Conservation (phyloP, 192 early-diverging fungal species). For the Backusella tuberculispora region DNA sequence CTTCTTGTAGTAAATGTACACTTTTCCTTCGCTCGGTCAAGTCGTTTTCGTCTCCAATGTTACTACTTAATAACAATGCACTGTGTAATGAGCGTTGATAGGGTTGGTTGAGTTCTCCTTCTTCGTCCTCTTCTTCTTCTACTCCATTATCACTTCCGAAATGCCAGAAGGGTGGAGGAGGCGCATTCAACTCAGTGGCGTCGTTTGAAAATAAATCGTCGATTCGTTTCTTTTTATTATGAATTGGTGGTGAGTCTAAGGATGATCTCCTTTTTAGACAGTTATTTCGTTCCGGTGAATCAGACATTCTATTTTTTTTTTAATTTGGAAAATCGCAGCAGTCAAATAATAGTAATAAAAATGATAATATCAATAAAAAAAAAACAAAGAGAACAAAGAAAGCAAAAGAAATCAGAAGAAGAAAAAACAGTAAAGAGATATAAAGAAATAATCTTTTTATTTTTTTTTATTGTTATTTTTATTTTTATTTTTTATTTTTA, state of each 20-base stretch:
- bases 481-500: no score
- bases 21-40: conserved; percentile 14
- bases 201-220: conserved; percentile 12
- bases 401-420: no score
- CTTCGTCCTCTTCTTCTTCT: conserved; percentile 27
- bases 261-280: neutral
- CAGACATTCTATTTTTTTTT: neutral
- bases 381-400: no score
- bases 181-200: neutral
- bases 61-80: conserved; percentile 25
- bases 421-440: no score
- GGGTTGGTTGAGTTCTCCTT: conserved; percentile 9
- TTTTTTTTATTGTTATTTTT: no score
- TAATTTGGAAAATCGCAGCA: neutral
- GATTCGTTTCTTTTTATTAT: neutral
- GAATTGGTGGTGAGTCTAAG: neutral
- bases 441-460: no score
- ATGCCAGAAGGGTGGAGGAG: neutral
- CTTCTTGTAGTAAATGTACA: conserved; percentile 11
- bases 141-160: conserved; percentile 9
- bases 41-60: neutral
- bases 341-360: no score
- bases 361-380: no score
- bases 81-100: conserved; percentile 20
- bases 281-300: neutral